These are phyloP conservation scores for Leccinum sublutescens DNA, from an alignment of 768 basidiomycete species.

Conservation along the genomic window DNA sequence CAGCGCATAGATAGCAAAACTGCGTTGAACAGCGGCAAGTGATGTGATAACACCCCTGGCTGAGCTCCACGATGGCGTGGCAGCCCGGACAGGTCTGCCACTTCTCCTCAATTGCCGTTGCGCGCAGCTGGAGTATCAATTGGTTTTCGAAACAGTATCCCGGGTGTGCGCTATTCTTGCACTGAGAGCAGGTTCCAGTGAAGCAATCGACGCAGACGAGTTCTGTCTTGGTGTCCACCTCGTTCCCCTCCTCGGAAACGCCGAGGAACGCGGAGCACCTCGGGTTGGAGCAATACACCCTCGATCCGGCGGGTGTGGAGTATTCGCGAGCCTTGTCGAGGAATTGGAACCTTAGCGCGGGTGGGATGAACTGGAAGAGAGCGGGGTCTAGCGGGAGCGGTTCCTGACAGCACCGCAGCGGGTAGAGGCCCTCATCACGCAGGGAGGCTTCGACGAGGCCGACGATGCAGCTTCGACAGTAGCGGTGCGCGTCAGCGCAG, in stretches of 20 bases:
- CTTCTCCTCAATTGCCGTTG: conserved; percentile 41
- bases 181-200: conserved; percentile 42
- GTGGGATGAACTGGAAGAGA: conserved; percentile 32
- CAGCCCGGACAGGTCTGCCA: conserved; percentile 71
- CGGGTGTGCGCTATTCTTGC: conserved; percentile 48
- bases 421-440: conserved; percentile 51
- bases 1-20: conserved; percentile 68
- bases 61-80: conserved; percentile 52
- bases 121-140: conserved; percentile 41
- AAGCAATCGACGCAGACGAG: conserved; percentile 43
- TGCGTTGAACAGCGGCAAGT: conserved; percentile 48
- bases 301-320: conserved; percentile 36
- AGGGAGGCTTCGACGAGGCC: conserved; percentile 42
- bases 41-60: conserved; percentile 63
- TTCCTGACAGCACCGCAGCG: conserved; percentile 49
- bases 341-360: conserved; percentile 32
- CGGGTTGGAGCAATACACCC: conserved; percentile 50
- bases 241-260: conserved; percentile 22
- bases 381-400: conserved; percentile 29
- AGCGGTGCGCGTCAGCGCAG: conserved; percentile 40
- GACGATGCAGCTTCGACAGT: conserved; percentile 45
- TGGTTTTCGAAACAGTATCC: conserved; percentile 43
- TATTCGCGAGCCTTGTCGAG: conserved; percentile 47
- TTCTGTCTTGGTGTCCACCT: background rate
- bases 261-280: conserved; percentile 57